These are phyloP conservation scores for Neurospora terricola DNA, from an alignment of 495 filamentous ascomycete genomes.

Conservation along the genomic window DNA sequence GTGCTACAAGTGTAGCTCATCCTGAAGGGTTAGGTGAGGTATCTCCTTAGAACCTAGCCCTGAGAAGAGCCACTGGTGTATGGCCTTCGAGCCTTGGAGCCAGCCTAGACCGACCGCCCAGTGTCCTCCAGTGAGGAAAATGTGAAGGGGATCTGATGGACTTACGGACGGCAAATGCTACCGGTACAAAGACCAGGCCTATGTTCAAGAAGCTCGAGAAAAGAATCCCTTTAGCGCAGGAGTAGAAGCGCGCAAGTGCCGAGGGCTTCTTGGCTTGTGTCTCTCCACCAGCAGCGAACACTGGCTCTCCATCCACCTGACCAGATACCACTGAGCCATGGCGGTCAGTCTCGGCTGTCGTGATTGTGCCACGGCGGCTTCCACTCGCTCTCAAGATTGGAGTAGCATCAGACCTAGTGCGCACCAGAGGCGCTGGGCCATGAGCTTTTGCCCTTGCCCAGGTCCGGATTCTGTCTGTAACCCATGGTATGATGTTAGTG, in stretches of 20 bases:
- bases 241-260: conserved; percentile 33
- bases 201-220: conserved; percentile 65
- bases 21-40: neutral
- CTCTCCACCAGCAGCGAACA: neutral
- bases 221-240: conserved; percentile 42
- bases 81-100: neutral
- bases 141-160: conserved; percentile 4
- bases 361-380: neutral
- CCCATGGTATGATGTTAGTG: neutral
- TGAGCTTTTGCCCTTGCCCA: conserved; percentile 5
- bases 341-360: neutral
- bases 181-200: conserved; percentile 67
- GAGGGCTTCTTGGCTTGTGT: conserved; percentile 5
- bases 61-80: neutral
- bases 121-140: neutral
- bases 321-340: neutral
- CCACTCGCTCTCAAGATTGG: neutral
- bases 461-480: conserved; percentile 3
- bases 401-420: neutral
- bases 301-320: neutral
- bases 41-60: neutral
- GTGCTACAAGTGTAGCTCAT: neutral
- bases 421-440: neutral
- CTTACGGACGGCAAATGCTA: conserved; percentile 58
- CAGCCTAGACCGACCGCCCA: neutral